These are phyloP conservation scores for Lachnellula occidentalis DNA, from an alignment of 2,329 filamentous ascomycete species.

Conservation along the genomic window DNA sequence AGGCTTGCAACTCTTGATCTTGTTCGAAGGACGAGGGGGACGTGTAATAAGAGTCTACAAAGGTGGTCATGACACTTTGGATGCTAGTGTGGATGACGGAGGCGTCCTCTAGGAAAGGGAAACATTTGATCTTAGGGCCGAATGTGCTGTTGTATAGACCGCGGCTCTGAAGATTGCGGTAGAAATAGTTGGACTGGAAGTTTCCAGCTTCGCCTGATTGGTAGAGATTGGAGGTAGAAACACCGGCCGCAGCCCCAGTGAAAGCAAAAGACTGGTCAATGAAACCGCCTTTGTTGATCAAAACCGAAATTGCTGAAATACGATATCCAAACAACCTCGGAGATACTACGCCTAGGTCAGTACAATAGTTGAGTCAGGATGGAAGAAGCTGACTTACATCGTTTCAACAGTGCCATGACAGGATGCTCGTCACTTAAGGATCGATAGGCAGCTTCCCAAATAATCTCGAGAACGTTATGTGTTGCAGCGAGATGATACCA, in stretches of 20 bases:
- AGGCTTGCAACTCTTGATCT: constrained; percentile 41
- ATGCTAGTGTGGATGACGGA: constrained; percentile 34
- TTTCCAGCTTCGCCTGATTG: constrained; percentile 24
- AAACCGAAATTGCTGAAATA: background rate
- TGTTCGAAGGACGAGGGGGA: constrained; percentile 27
- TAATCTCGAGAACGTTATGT: constrained; percentile 40
- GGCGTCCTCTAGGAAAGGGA: constrained; percentile 43
- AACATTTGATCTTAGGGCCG: constrained; percentile 35
- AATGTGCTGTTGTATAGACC: constrained; percentile 36
- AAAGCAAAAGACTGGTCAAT: constrained; percentile 15
- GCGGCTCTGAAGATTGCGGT: constrained; percentile 33
- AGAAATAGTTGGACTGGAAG: constrained; percentile 37
- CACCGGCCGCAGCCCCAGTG: constrained; percentile 3
- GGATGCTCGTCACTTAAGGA: constrained; percentile 42
- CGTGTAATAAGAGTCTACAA: constrained; percentile 42
- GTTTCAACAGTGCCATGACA: constrained; percentile 35
- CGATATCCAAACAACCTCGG: constrained; percentile 1
- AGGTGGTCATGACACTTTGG: constrained; percentile 35
- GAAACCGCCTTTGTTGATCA: constrained; percentile 13
- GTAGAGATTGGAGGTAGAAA: constrained; percentile 11
- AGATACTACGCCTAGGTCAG: background rate
- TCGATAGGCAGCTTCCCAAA: constrained; percentile 41
- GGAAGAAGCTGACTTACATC: constrained; percentile 27
- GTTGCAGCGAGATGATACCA: constrained; percentile 40
- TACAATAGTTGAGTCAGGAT: background rate